Evolutionary conservation across 2,329 filamentous ascomycete genomes (phyloP).

Genomic region (Colletotrichum graminicola): DNA sequence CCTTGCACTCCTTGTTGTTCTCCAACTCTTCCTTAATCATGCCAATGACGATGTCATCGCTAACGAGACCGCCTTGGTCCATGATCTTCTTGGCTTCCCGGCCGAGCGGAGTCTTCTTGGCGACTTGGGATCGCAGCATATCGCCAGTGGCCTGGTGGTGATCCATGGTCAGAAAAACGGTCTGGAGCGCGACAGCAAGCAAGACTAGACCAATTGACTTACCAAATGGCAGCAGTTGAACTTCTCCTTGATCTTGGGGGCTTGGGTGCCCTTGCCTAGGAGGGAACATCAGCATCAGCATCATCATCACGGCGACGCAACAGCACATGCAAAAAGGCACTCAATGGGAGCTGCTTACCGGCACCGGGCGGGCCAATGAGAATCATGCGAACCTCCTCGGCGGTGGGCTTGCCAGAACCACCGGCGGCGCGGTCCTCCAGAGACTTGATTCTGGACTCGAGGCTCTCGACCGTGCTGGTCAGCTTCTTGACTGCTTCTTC

Average conservation of each 20-base stretch:
- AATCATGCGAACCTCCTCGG: constrained; percentile 89
- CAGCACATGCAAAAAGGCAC: constrained; percentile 18
- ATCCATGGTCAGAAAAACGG: constrained; percentile 33
- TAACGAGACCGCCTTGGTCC: constrained; percentile 97
- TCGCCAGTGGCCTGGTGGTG: constrained; percentile 87
- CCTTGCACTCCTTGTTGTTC: constrained; percentile 94
- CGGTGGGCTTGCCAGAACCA: constrained; percentile 61
- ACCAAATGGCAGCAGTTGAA: constrained; percentile 98
- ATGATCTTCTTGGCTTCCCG: constrained; percentile 99
- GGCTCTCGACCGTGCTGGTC: constrained; percentile 83
- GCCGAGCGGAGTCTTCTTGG: constrained; percentile 95
- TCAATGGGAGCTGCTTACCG: constrained; percentile 70
- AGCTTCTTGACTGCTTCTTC: constrained; percentile 88
- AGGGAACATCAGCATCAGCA: constrained; percentile 27
- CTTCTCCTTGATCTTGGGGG: constrained; percentile 97
- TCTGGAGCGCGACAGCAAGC: background rate
- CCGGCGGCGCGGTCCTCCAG: constrained; percentile 81
- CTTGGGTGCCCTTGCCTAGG: constrained; percentile 98
- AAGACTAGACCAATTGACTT: constrained; percentile 55
- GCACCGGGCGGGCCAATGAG: constrained; percentile 97
- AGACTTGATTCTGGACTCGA: constrained; percentile 88
- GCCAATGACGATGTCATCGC: constrained; percentile 98
- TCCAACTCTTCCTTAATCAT: constrained; percentile 99
- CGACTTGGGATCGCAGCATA: constrained; percentile 98
- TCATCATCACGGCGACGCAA: constrained; percentile 8